Conservation (phyloP, 768 basidiomycete genomes). For the Peribolospora kevripleyi region DNA sequence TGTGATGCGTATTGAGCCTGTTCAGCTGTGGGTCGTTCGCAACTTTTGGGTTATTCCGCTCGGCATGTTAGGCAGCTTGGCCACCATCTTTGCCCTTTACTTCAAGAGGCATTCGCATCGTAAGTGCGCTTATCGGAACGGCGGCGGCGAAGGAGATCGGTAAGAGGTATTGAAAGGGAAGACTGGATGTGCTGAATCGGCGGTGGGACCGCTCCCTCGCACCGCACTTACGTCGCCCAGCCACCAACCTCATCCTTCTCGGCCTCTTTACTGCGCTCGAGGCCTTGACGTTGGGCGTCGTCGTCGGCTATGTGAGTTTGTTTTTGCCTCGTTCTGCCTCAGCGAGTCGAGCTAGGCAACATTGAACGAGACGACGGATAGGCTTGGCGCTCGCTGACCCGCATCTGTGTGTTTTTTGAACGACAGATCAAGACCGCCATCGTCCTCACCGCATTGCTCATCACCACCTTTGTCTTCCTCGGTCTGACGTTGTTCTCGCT, state of each 20-base stretch:
- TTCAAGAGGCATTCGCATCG: conserved; percentile 80
- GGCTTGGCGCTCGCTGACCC: neutral
- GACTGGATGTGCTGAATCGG: no score
- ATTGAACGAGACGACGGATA: conserved; percentile 29
- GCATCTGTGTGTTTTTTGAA: neutral
- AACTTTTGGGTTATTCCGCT: conserved; percentile 48
- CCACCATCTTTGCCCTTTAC: conserved; percentile 55
- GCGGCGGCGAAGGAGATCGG: no score
- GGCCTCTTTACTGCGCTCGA: conserved; percentile 76
- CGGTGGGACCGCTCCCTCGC: neutral
- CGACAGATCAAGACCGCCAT: conserved; percentile 23
- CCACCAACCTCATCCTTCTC: conserved; percentile 62
- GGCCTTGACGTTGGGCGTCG: conserved; percentile 67
- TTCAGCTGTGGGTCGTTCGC: conserved; percentile 30
- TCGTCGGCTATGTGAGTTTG: conserved; percentile 27
- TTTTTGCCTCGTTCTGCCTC: neutral
- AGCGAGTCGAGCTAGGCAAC: conserved; percentile 10
- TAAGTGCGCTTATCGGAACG: neutral
- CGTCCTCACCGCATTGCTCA: conserved; percentile 71
- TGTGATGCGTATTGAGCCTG: conserved; percentile 19
- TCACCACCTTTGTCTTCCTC: conserved; percentile 76
- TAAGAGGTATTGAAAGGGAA: no score
- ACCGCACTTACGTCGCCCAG: neutral
- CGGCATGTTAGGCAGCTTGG: conserved; percentile 31
- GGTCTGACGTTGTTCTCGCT: conserved; percentile 85